Percentiles rank a stretch among this genome's conserved stretches.
Evolutionary conservation across 2,329 filamentous ascomycete species (phyloP).

Genomic region (Trichothecium roseum): DNA sequence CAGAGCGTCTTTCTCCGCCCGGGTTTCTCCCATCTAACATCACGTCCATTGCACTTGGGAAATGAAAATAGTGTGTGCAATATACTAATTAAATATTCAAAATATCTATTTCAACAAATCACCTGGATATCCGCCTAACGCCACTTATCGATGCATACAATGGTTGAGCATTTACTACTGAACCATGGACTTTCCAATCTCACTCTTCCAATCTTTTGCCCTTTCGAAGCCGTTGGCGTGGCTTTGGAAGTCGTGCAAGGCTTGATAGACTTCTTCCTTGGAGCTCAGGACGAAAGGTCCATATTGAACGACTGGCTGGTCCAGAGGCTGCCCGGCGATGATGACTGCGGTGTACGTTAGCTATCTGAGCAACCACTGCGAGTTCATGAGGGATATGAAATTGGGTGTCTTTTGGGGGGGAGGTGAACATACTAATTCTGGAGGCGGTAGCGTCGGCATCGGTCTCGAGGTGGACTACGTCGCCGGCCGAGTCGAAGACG

Average conservation of each 20-base stretch:
- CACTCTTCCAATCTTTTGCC: constrained; percentile 67
- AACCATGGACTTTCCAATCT: constrained; percentile 73
- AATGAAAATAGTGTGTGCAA: too few species aligned
- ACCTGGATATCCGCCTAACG: too few species aligned
- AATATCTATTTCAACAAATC: too few species aligned
- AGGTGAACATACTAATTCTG: constrained; percentile 31
- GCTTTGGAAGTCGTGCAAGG: constrained; percentile 64
- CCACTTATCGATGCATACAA: too few species aligned
- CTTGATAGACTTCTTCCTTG: constrained; percentile 64
- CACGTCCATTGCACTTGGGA: too few species aligned
- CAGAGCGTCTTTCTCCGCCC: too few species aligned
- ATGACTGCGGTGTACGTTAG: constrained; percentile 35
- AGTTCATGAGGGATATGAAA: too few species aligned
- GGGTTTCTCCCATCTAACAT: too few species aligned
- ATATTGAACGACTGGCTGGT: constrained; percentile 75
- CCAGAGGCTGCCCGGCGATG: constrained; percentile 67
- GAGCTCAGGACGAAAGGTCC: constrained; percentile 73
- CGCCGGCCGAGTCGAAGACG: constrained; percentile 73
- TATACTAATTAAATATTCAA: too few species aligned
- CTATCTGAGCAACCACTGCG: too few species aligned
- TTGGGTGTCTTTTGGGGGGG: too few species aligned
- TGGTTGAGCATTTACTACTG: constrained; percentile 12
- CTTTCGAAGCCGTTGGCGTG: constrained; percentile 71
- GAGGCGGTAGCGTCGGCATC: constrained; percentile 51
- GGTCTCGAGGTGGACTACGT: constrained; percentile 63